Evolutionary conservation across 805 yeast genomes (phyloP).

Genomic region (Yarrowia hollandica): DNA sequence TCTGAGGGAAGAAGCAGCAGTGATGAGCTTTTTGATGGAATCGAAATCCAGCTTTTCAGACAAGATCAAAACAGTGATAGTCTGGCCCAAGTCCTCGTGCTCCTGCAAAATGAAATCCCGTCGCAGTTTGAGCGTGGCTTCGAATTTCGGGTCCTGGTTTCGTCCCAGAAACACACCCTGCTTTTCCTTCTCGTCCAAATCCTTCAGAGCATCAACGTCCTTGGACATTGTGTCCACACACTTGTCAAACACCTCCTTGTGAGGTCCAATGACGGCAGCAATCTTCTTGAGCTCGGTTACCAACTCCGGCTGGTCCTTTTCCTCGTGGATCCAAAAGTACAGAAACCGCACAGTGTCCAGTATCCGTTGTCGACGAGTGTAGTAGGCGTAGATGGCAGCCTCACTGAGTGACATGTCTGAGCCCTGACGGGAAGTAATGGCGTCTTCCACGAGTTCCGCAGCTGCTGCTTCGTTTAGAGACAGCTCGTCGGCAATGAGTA

Average conservation of each 20-base stretch:
- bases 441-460: slow-evolving; percentile 63
- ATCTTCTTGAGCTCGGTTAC: slow-evolving; percentile 18
- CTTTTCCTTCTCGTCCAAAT: slow-evolving; percentile 52
- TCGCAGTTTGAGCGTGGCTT: slow-evolving; percentile 54
- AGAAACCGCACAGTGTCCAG: slow-evolving; percentile 46
- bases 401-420: slow-evolving; percentile 42
- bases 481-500: slow-evolving; percentile 61
- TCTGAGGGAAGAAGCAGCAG: slow-evolving; percentile 50
- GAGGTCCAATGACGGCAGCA: slow-evolving; percentile 21
- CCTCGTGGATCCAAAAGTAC: slow-evolving; percentile 27
- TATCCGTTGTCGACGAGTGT: slow-evolving; percentile 69
- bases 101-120: slow-evolving; percentile 62
- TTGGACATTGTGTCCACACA: slow-evolving; percentile 56
- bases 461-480: slow-evolving; percentile 74
- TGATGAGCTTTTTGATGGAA: slow-evolving; percentile 40
- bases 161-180: slow-evolving; percentile 54
- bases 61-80: slow-evolving; percentile 53
- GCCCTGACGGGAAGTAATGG: slow-evolving; percentile 45
- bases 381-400: slow-evolving; percentile 65
- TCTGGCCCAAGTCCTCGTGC: slow-evolving; percentile 71
- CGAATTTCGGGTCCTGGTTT: slow-evolving; percentile 47
- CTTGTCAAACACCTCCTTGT: slow-evolving; percentile 43
- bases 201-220: slow-evolving; percentile 57
- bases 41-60: slow-evolving; percentile 40
- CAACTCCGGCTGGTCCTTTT: neutral